Evolutionary conservation across 495 filamentous ascomycete species (phyloP).

Genomic region (Jackrogersella multiformis): DNA sequence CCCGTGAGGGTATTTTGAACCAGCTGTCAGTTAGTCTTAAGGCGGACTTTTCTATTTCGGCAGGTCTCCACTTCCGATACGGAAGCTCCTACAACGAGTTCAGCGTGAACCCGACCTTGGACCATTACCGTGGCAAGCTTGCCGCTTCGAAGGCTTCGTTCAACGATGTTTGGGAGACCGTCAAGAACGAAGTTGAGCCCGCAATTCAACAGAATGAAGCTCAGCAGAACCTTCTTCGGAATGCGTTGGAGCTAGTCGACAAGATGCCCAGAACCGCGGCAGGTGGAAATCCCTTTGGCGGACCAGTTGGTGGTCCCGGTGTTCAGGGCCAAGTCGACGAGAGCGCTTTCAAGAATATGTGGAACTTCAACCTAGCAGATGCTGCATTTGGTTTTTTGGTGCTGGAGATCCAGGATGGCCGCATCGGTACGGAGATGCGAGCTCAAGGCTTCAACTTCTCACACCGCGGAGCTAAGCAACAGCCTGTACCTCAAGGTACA

Average conservation of each 20-base stretch:
- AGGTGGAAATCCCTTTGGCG: conserved; percentile 96
- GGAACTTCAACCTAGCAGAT: conserved; percentile 99
- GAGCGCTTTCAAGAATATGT: conserved; percentile 99
- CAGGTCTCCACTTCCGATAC: conserved; percentile 97
- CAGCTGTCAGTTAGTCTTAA: conserved; percentile 98
- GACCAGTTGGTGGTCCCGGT: conserved; percentile 75
- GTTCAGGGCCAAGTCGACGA: conserved; percentile 91
- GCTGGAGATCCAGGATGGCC: conserved; percentile 89
- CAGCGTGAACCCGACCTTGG: conserved; percentile 96
- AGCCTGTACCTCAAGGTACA: conserved; percentile 49
- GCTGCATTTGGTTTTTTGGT: conserved; percentile 97
- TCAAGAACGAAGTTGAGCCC: conserved; percentile 91
- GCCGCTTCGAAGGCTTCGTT: conserved; percentile 99
- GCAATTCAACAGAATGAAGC: conserved; percentile 92
- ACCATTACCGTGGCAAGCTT: conserved; percentile 99
- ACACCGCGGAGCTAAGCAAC: conserved; percentile 76
- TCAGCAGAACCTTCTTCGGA: conserved; percentile 87
- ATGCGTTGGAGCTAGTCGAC: conserved; percentile 87
- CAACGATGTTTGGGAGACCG: conserved; percentile 99
- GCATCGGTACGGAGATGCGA: conserved; percentile 98
- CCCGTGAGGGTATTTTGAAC: conserved; percentile 95
- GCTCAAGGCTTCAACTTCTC: conserved; percentile 99
- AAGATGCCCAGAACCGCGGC: conserved; percentile 97
- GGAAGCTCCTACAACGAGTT: conserved; percentile 99
- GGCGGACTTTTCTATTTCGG: conserved; percentile 97